phyloP scores from a whole-genome alignment of 768 basidiomycete species.

The Lyophyllum semitale region DNA sequence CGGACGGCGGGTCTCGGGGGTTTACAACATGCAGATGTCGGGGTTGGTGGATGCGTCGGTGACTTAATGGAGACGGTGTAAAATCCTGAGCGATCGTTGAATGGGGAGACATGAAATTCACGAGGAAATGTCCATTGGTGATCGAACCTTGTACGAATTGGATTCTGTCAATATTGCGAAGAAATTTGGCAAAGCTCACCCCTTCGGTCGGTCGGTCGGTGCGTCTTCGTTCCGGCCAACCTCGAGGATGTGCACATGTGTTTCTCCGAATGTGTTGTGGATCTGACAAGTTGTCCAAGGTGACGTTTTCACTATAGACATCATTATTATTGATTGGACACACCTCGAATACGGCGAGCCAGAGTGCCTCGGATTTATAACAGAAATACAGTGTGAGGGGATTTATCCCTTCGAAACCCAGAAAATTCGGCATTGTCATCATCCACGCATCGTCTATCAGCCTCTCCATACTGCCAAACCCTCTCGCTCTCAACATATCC shows the following conservation, averaged over 20 bases:
- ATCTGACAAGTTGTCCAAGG: slow-evolving; percentile 35
- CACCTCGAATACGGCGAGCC: slow-evolving; percentile 60
- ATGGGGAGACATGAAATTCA: slow-evolving; percentile 76
- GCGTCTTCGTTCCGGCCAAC: slow-evolving; percentile 46
- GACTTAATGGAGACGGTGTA: slow-evolving; percentile 58
- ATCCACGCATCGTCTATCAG: slow-evolving; percentile 61
- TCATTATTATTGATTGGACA: slow-evolving; percentile 3
- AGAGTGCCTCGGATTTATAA: slow-evolving; percentile 42
- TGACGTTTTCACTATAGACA: background rate
- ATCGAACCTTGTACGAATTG: slow-evolving; percentile 41
- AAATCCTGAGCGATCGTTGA: slow-evolving; percentile 69
- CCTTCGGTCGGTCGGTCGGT: slow-evolving; percentile 16
- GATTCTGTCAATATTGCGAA: background rate
- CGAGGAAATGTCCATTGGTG: slow-evolving; percentile 69
- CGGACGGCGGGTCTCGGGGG: slow-evolving; percentile 40
- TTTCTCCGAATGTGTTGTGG: slow-evolving; percentile 77
- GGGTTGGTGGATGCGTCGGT: slow-evolving; percentile 41
- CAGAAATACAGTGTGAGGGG: slow-evolving; percentile 71
- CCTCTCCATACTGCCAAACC: slow-evolving; percentile 16
- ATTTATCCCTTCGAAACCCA: slow-evolving; percentile 72
- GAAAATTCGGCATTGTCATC: slow-evolving; percentile 71
- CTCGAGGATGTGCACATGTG: slow-evolving; percentile 59
- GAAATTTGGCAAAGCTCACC: slow-evolving; percentile 26
- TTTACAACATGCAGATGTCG: slow-evolving; percentile 12
- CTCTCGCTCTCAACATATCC: slow-evolving; percentile 31